A percentile compares a stretch with the other conserved stretches of the same genome.
These are phyloP conservation scores for Pichia rugopelliculosa DNA, from an alignment of 805 yeast genomes.

Conservation along the genomic window DNA sequence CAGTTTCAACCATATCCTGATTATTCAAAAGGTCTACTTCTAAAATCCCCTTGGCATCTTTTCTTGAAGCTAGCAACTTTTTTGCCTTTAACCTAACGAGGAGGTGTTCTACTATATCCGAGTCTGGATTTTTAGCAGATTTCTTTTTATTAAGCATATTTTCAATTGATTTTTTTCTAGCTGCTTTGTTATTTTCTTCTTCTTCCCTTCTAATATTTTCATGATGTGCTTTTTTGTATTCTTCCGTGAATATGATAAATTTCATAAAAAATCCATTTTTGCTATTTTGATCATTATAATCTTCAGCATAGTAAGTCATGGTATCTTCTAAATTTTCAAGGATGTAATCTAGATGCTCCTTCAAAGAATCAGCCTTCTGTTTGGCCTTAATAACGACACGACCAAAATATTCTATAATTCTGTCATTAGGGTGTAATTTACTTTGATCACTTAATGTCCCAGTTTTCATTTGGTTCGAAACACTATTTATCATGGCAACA, in stretches of 20 bases:
- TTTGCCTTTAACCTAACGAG: slow-evolving; percentile 18
- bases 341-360: slow-evolving; percentile 44
- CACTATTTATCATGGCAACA: slow-evolving; percentile 41
- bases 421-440: slow-evolving; percentile 61
- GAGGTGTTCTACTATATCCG: slow-evolving; percentile 19
- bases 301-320: slow-evolving; percentile 70
- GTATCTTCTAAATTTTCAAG: slow-evolving; percentile 46
- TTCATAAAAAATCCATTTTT: slow-evolving; percentile 56
- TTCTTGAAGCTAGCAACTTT: not conserved
- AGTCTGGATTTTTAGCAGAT: not conserved
- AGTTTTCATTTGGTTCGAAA: slow-evolving; percentile 44
- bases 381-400: slow-evolving; percentile 31
- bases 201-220: slow-evolving; percentile 66
- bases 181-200: slow-evolving; percentile 56
- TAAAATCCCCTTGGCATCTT: not conserved
- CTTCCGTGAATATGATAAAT: slow-evolving; percentile 51
- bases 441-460: slow-evolving; percentile 61
- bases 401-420: slow-evolving; percentile 44
- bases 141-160: slow-evolving; percentile 8
- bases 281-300: slow-evolving; percentile 42
- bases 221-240: slow-evolving; percentile 55
- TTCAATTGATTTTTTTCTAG: slow-evolving; percentile 51
- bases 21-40: no score
- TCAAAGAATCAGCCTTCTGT: slow-evolving; percentile 39
- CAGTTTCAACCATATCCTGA: not conserved